Evolutionary conservation across 371 early-diverging fungal species (phyloP).

Genomic region (Actinomortierella wolfii): DNA sequence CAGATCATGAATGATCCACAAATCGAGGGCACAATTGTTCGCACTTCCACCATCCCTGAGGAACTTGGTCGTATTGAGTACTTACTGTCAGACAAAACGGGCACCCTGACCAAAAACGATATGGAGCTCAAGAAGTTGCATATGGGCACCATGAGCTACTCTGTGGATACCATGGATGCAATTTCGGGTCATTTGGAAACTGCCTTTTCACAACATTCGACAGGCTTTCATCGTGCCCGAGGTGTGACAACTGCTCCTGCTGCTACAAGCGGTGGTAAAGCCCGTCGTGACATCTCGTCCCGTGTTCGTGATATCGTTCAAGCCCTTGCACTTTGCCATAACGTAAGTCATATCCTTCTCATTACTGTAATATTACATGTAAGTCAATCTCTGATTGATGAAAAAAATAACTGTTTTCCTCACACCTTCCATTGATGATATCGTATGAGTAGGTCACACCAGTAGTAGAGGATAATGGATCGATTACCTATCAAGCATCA

Average conservation of each 20-base stretch:
- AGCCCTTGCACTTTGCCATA: slow-evolving; percentile 92
- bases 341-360: slow-evolving; percentile 59
- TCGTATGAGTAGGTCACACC: slow-evolving; percentile 55
- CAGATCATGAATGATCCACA: slow-evolving; percentile 83
- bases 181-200: slow-evolving; percentile 68
- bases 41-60: slow-evolving; percentile 98
- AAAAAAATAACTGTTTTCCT: neutral
- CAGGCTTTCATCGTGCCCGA: slow-evolving; percentile 33
- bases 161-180: slow-evolving; percentile 89
- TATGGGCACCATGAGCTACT: slow-evolving; percentile 96
- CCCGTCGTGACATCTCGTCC: slow-evolving; percentile 75
- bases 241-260: slow-evolving; percentile 25
- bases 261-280: slow-evolving; percentile 47
- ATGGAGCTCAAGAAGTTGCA: slow-evolving; percentile 99
- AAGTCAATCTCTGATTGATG: neutral
- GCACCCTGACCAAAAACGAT: slow-evolving; percentile 99
- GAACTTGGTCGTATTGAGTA: slow-evolving; percentile 98
- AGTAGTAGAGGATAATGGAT: slow-evolving; percentile 56
- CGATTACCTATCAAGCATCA: slow-evolving; percentile 92
- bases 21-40: slow-evolving; percentile 90
- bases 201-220: slow-evolving; percentile 54
- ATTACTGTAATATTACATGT: neutral
- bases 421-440: too few species aligned
- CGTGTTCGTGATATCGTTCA: slow-evolving; percentile 85
- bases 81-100: slow-evolving; percentile 98